Conservation (phyloP, 148 eudicot species). For the Rhododendron ovatum region DNA sequence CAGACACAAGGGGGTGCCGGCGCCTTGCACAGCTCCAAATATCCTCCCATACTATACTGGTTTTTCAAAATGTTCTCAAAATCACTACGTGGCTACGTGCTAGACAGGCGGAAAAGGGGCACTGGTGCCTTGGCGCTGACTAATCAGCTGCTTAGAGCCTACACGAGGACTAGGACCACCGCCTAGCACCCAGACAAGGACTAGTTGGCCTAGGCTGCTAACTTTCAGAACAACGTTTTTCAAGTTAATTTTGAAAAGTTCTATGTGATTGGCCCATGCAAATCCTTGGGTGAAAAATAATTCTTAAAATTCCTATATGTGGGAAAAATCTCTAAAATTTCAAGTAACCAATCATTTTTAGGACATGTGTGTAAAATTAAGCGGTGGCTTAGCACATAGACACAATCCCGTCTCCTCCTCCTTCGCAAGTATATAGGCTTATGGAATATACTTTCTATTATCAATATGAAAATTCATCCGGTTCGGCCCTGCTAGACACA, state of each 20-base stretch:
- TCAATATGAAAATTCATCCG: background rate
- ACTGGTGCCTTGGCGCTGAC: no score
- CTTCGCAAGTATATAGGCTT: background rate
- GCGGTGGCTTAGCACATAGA: background rate
- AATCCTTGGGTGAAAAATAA: no score
- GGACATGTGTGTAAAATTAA: background rate
- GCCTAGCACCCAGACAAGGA: no score
- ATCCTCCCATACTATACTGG: background rate
- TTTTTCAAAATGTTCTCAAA: no score
- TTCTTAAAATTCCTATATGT: no score
- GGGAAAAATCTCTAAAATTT: background rate
- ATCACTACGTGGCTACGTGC: no score
- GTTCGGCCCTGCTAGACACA: background rate
- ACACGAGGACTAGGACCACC: no score
- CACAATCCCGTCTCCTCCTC: background rate
- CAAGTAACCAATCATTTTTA: background rate
- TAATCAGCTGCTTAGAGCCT: no score
- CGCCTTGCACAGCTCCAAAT: background rate
- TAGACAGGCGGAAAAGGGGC: no score
- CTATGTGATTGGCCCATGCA: background rate
- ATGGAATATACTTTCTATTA: no score
- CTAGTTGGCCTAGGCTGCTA: no score
- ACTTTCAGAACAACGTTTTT: no score
- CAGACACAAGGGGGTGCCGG: background rate
- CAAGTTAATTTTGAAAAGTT: background rate